A percentile compares a stretch with the other conserved stretches of the same genome.
Conservation (phyloP, 192 early-diverging fungal species). For the Geranomyces variabilis region DNA sequence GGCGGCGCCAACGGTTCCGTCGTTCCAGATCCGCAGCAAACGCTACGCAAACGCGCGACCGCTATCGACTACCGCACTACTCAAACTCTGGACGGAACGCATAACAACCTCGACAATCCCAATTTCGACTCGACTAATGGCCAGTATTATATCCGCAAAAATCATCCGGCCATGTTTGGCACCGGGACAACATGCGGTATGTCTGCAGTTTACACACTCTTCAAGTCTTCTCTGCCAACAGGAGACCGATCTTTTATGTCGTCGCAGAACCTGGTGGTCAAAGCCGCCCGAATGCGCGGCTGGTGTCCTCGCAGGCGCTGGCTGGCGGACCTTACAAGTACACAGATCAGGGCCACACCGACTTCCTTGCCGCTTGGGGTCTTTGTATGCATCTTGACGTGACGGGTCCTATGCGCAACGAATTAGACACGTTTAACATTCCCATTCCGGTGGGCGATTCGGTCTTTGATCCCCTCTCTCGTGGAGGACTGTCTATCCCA, state of each 20-base stretch:
- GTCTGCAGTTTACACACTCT: not conserved
- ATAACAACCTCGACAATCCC: not conserved
- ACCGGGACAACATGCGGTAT: not conserved
- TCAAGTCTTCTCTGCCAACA: not conserved
- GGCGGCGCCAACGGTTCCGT: too few species aligned
- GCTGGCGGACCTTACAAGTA: not conserved
- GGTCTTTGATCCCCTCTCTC: constrained; percentile 29
- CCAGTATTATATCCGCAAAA: not conserved
- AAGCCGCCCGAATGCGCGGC: constrained; percentile 2
- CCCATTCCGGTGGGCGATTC: constrained; percentile 36
- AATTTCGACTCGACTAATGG: not conserved
- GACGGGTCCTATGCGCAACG: constrained; percentile 12
- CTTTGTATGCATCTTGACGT: constrained; percentile 36
- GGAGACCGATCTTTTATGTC: not conserved
- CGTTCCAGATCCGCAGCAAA: too few species aligned
- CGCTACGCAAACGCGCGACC: too few species aligned
- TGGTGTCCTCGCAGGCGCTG: not conserved
- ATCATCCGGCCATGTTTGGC: not conserved
- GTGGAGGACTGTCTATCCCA: not conserved
- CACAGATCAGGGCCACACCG: not conserved
- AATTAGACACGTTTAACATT: constrained; percentile 35
- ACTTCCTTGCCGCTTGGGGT: constrained; percentile 27
- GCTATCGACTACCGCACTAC: too few species aligned
- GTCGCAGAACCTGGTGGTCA: not conserved
- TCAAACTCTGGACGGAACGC: not conserved